A percentile compares a stretch with the other conserved stretches of the same genome.
Evolutionary conservation across 2,329 filamentous ascomycete genomes (phyloP).

Genomic region (Diaporthe vaccinii): DNA sequence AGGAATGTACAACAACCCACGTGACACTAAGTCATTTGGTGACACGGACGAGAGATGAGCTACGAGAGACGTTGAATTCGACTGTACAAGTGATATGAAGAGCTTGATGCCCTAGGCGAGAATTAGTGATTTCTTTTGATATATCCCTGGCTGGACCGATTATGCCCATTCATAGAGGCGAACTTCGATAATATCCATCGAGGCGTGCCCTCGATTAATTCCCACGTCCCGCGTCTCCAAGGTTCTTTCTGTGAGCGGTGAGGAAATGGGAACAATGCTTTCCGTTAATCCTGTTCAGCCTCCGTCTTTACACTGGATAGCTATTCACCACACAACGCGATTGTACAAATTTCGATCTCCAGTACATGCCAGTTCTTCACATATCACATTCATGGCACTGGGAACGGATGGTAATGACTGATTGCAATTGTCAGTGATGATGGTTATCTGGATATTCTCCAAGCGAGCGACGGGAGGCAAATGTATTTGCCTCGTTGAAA

Average conservation of each 20-base stretch:
- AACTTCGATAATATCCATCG: background rate
- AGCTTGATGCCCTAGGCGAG: background rate
- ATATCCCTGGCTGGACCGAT: background rate
- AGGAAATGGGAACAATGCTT: background rate
- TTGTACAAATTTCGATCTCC: background rate
- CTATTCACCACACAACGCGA: background rate
- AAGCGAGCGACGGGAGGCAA: background rate
- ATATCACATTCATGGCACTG: too few species aligned
- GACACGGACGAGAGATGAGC: background rate
- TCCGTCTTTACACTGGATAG: background rate
- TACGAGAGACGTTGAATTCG: background rate
- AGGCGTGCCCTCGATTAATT: background rate
- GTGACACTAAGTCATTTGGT: background rate
- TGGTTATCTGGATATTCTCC: background rate
- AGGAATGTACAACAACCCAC: constrained; percentile 15
- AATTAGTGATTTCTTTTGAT: background rate
- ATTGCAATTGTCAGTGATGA: background rate
- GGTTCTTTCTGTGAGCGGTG: background rate
- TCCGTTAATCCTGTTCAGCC: background rate
- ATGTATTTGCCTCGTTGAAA: background rate
- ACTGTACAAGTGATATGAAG: constrained; percentile 14
- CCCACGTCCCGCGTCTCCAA: too few species aligned
- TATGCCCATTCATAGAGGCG: background rate
- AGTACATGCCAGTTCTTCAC: background rate
- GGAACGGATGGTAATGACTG: background rate